phyloP scores from a whole-genome alignment of 768 basidiomycete species.

The Cystobasidium ongulense region DNA sequence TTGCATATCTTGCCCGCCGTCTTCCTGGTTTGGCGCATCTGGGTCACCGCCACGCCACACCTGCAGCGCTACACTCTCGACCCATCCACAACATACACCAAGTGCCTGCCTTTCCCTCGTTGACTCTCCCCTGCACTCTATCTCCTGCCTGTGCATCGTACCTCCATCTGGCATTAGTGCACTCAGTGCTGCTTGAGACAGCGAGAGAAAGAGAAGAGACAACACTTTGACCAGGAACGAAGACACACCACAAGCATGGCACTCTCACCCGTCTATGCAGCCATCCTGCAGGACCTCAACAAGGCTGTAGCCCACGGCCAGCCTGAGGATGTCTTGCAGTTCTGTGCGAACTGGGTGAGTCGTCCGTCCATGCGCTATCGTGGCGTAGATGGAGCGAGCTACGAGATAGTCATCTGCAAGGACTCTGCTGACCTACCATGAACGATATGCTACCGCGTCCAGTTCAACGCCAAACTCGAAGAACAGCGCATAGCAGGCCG shows the following conservation, averaged over 20 bases:
- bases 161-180: neutral
- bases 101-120: no score
- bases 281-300: slow-evolving; percentile 72
- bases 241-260: slow-evolving; percentile 33
- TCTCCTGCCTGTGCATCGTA: neutral
- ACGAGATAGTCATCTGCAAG: no score
- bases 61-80: no score
- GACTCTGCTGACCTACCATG: neutral
- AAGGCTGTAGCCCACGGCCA: slow-evolving; percentile 76
- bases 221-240: no score
- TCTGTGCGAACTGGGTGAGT: slow-evolving; percentile 81
- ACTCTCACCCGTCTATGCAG: slow-evolving; percentile 64
- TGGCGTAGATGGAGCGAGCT: no score
- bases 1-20: no score
- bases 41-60: no score
- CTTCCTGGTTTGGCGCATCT: no score
- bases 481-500: slow-evolving; percentile 64
- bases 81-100: no score
- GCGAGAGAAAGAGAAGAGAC: no score
- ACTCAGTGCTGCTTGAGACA: no score
- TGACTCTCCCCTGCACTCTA: neutral
- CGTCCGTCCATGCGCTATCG: neutral
- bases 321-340: slow-evolving; percentile 80
- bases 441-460: neutral
- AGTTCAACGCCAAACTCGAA: slow-evolving; percentile 35